Base-by-base conservation (phyloP, 192 early-diverging fungal species). In the Coemansia sp. region DNA sequence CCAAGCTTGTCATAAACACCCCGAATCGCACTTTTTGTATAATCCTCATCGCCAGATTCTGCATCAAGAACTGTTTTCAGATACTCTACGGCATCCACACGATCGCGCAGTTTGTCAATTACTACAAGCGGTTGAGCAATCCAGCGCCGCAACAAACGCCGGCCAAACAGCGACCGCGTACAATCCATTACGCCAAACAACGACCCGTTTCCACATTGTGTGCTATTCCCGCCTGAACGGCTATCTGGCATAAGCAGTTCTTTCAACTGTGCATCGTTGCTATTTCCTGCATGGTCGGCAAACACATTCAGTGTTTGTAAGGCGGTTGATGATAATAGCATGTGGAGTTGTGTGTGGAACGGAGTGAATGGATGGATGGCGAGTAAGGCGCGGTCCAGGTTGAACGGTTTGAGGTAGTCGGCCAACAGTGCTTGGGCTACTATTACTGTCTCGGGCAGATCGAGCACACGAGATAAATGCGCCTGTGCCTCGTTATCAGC, bases 291-390 rank as follows among this genome's bases (percentile, higher is more conserved):
- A 35, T 66, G 80, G 58, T 91, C 95, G 58, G 91, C 79, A 56
- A 99, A 95, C 14, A 99, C 83, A 58, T 93, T 91, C 21, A 99
- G 73, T 47, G 97, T 96, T 49, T 88, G 84, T 23, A 99, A 75
- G 0, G 97, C 93, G 43, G 94, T 92, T 4, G 92, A 94, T 53
- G 97, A 94, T 15, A 99, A 75, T 11, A 96, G 83, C 43, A 98
- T 83, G 23, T 89, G 90, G 5, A 84, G 76, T 1, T 81, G 76
- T 7, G 90, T 86, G 41, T 88, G 86, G 50, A 96, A 87, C 15
- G 94, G 95, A 59, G 91, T 89, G 68, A 97, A 96, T 2, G 68
- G 58, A 25, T 77, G 72, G 60, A 87, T 48, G 0, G 89, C 75
- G 5, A 81, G 77, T 47, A 87, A 41, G 2, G 66, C 75, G 4